These are phyloP conservation scores for Pavlovales sp. DNA, from an alignment of 208 protist genomes.

Conservation along the genomic window DNA sequence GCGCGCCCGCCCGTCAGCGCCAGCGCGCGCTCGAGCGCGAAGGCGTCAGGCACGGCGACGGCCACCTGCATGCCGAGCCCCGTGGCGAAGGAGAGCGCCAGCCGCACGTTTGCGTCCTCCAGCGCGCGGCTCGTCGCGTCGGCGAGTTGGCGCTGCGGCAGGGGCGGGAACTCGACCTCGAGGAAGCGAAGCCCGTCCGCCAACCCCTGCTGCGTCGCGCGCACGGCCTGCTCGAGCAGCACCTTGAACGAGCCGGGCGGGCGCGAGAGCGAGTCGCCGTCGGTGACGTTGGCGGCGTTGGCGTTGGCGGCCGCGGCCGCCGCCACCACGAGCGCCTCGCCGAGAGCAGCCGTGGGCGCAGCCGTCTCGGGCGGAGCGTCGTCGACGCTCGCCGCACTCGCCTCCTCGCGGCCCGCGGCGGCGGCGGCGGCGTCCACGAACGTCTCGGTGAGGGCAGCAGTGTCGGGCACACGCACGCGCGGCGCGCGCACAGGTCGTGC, in stretches of 20 bases:
- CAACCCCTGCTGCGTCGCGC: not conserved
- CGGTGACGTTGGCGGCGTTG: no score
- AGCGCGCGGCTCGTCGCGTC: not conserved
- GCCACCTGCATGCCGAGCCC: not conserved
- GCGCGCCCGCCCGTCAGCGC: not conserved
- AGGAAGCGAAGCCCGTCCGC: not conserved
- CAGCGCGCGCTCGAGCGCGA: not conserved
- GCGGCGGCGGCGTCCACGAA: no score
- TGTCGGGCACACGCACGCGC: no score
- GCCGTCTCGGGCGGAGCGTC: no score
- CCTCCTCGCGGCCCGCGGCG: no score
- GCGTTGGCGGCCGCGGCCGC: no score
- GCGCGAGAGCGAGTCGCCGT: no score
- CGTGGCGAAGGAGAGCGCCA: conserved; percentile 2
- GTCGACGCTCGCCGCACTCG: no score
- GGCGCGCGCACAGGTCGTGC: no score
- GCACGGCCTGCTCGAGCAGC: not conserved
- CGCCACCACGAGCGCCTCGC: no score
- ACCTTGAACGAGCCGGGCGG: not conserved
- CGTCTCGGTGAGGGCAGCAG: no score
- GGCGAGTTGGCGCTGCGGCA: not conserved
- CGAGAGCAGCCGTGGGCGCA: no score
- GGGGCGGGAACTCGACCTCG: conserved; percentile 24
- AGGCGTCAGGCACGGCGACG: conserved; percentile 3
- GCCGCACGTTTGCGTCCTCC: not conserved